These are phyloP conservation scores for Colletotrichum sp. DNA, from an alignment of 2,329 filamentous ascomycete species.

Conservation along the genomic window DNA sequence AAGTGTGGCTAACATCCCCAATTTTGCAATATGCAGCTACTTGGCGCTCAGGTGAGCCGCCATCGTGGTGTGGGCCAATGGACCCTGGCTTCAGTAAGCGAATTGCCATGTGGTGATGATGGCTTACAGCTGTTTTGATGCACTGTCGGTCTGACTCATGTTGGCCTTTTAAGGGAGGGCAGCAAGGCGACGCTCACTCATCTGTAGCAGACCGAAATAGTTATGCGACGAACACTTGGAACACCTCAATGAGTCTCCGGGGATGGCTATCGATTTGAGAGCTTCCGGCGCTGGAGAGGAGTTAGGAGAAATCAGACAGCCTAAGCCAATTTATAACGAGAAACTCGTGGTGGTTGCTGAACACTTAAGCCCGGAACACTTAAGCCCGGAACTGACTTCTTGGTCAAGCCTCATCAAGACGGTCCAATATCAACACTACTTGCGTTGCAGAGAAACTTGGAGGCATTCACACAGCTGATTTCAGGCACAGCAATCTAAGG, in stretches of 20 bases:
- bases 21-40: neutral
- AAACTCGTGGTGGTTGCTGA: neutral
- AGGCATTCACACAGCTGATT: fast-evolving
- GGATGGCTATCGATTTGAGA: neutral
- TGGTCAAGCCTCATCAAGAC: neutral
- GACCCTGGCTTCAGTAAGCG: neutral
- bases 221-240: neutral
- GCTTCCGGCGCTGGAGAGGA: neutral
- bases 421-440: neutral
- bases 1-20: neutral
- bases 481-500: neutral
- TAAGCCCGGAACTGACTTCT: neutral
- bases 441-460: fast-evolving
- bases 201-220: fast-evolving
- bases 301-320: neutral
- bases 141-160: neutral
- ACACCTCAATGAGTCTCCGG: neutral
- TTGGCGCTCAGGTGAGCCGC: neutral
- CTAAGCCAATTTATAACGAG: neutral
- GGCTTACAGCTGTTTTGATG: neutral
- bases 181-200: fast-evolving
- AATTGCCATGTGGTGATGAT: neutral
- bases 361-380: neutral
- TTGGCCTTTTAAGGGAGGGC: neutral
- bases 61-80: neutral